Conservation (phyloP, 805 yeast species). For the Metschnikowia lunata region DNA sequence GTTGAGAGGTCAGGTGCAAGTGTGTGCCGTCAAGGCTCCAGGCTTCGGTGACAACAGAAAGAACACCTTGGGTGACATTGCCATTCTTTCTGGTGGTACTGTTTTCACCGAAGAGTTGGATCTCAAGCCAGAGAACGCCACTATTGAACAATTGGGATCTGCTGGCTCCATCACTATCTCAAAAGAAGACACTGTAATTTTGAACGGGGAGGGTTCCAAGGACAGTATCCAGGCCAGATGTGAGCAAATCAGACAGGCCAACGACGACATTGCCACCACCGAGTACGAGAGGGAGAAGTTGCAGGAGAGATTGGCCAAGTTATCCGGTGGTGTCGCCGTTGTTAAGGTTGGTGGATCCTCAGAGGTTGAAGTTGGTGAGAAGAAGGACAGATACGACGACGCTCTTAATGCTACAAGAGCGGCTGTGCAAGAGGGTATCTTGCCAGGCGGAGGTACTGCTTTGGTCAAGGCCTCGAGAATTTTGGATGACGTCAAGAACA, state of each 20-base stretch:
- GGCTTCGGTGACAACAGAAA: constrained; percentile 99
- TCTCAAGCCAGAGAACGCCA: constrained; percentile 91
- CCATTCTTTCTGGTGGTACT: constrained; percentile 92
- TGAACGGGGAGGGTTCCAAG: constrained; percentile 89
- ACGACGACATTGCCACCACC: constrained; percentile 68
- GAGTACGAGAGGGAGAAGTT: constrained; percentile 96
- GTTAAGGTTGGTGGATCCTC: constrained; percentile 95
- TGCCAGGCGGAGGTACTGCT: constrained; percentile 99
- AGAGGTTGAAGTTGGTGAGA: constrained; percentile 97
- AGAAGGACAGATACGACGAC: constrained; percentile 98
- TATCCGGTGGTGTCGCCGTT: constrained; percentile 98
- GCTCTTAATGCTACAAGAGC: constrained; percentile 98
- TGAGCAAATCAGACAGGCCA: constrained; percentile 85
- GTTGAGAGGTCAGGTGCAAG: constrained; percentile 97
- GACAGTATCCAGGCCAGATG: constrained; percentile 78
- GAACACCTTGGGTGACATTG: constrained; percentile 93
- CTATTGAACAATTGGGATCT: constrained; percentile 83
- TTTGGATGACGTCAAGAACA: constrained; percentile 66
- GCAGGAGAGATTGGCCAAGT: constrained; percentile 95
- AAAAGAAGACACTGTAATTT: constrained; percentile 90
- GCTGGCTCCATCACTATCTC: constrained; percentile 90
- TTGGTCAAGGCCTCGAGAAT: constrained; percentile 83
- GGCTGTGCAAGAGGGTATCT: constrained; percentile 96
- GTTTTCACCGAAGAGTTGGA: constrained; percentile 89
- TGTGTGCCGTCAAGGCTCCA: constrained; percentile 96